Percentiles rank a stretch among this genome's conserved stretches.
Evolutionary conservation across 2,329 filamentous ascomycete genomes (phyloP).

Genomic region (Cercospora canescens): DNA sequence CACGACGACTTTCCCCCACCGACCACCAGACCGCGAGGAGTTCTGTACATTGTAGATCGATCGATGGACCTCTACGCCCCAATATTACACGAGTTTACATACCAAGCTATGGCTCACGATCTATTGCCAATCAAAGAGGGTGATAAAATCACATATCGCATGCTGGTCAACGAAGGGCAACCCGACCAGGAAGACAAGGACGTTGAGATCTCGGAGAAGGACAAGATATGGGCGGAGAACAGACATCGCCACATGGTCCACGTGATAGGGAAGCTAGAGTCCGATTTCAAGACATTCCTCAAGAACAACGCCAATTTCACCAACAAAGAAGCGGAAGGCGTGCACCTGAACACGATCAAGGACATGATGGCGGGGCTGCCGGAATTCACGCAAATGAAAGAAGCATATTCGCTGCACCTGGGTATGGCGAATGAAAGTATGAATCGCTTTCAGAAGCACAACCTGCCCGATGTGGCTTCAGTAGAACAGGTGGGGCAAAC

Average conservation of each 20-base stretch:
- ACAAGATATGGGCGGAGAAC: conserved; percentile 94
- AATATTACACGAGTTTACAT: conserved; percentile 92
- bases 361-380: conserved; percentile 95
- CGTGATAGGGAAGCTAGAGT: conserved; percentile 88
- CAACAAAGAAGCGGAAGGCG: conserved; percentile 64
- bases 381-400: conserved; percentile 94
- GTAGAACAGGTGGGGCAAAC: conserved; percentile 69
- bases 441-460: conserved; percentile 83
- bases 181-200: conserved; percentile 77
- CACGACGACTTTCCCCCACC: conserved; percentile 81
- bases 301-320: conserved; percentile 91
- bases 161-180: conserved; percentile 72
- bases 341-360: conserved; percentile 83
- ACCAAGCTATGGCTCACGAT: conserved; percentile 97
- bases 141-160: conserved; percentile 84
- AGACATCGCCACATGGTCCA: conserved; percentile 97
- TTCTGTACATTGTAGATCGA: conserved; percentile 84
- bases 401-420: conserved; percentile 89
- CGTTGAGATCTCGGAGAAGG: conserved; percentile 85
- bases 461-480: conserved; percentile 81
- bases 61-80: conserved; percentile 91
- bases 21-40: conserved; percentile 74
- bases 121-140: conserved; percentile 83
- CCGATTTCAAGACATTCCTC: conserved; percentile 90
- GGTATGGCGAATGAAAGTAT: conserved; percentile 98